Percentiles rank a stretch among this genome's conserved stretches.
Evolutionary conservation across 2,329 filamentous ascomycete genomes (phyloP).

Genomic region (Colletotrichum tanaceti): DNA sequence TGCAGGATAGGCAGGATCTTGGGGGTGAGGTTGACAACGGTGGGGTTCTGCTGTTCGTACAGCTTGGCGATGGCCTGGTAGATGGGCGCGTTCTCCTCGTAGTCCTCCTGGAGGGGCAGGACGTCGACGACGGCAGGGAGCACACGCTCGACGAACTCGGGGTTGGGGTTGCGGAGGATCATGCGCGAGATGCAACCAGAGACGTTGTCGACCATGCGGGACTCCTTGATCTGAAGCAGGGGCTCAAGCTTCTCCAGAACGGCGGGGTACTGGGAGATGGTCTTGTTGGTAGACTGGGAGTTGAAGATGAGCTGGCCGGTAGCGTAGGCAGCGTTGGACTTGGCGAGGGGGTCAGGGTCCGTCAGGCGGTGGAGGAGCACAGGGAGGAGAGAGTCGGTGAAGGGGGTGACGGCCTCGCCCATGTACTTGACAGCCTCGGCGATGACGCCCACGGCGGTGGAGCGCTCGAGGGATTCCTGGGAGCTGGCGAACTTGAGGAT

Average conservation of each 20-base stretch:
- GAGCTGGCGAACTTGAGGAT: slow-evolving; percentile 89
- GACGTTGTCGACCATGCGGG: slow-evolving; percentile 90
- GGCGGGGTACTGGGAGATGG: slow-evolving; percentile 79
- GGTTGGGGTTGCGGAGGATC: slow-evolving; percentile 89
- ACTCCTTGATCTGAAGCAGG: slow-evolving; percentile 80
- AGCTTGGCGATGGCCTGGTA: slow-evolving; percentile 91
- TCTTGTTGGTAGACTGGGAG: slow-evolving; percentile 76
- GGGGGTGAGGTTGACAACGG: slow-evolving; percentile 76
- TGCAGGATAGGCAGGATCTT: slow-evolving; percentile 78
- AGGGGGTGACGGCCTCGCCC: slow-evolving; percentile 82
- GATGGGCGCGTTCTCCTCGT: slow-evolving; percentile 94
- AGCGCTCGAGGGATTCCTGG: slow-evolving; percentile 87
- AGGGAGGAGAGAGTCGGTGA: slow-evolving; percentile 80
- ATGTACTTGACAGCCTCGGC: slow-evolving; percentile 91
- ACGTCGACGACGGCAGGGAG: slow-evolving; percentile 82
- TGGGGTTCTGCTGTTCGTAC: slow-evolving; percentile 77
- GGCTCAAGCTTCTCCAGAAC: slow-evolving; percentile 90
- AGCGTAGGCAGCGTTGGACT: slow-evolving; percentile 95
- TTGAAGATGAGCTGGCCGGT: slow-evolving; percentile 86
- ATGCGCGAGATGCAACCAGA: slow-evolving; percentile 91
- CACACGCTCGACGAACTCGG: slow-evolving; percentile 82
- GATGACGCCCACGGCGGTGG: slow-evolving; percentile 89
- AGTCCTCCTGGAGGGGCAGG: slow-evolving; percentile 91
- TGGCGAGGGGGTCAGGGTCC: slow-evolving; percentile 90
- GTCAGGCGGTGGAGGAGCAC: slow-evolving; percentile 86